Evolutionary conservation across 202 grass and related monocot species (phyloP).

Genomic region (Elaeis oleifera): DNA sequence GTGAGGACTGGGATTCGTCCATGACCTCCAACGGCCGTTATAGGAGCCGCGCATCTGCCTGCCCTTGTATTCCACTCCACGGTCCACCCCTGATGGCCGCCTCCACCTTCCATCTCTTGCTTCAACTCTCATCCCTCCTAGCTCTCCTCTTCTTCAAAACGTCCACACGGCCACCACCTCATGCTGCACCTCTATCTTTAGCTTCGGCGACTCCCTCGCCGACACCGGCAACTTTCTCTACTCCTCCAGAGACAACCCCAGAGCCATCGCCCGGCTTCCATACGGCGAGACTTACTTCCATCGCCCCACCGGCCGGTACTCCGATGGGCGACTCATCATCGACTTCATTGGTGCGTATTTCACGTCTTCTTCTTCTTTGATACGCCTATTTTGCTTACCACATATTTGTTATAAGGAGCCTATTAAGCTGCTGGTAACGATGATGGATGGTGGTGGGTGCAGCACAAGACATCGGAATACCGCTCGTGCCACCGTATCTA

Average conservation of each 20-base stretch:
- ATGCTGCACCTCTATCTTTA: conserved; percentile 41
- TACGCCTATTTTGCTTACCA: not conserved
- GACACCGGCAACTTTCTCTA: conserved; percentile 38
- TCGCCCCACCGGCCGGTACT: conserved; percentile 31
- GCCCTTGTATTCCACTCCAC: no score
- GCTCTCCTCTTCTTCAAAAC: conserved; percentile 8
- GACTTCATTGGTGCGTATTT: conserved; percentile 39
- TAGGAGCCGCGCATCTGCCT: no score
- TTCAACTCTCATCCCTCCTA: conserved; percentile 28
- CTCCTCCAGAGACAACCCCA: not conserved
- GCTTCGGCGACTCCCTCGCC: conserved; percentile 47
- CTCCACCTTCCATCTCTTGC: conserved; percentile 5
- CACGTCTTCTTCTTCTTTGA: no score
- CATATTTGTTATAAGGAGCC: not conserved
- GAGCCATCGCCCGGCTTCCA: conserved; percentile 15
- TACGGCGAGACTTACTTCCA: conserved; percentile 49
- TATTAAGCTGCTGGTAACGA: not conserved
- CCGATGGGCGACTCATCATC: conserved; percentile 40
- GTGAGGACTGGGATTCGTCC: no score
- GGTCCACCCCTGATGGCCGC: no score
- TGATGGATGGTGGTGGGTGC: conserved; percentile 7
- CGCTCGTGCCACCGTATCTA: conserved; percentile 28
- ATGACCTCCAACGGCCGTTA: no score
- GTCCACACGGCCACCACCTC: not conserved
- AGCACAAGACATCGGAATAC: conserved; percentile 37